Evolutionary conservation across 2,329 filamentous ascomycete genomes (phyloP).

Genomic region (Teratosphaeria gauchensis): DNA sequence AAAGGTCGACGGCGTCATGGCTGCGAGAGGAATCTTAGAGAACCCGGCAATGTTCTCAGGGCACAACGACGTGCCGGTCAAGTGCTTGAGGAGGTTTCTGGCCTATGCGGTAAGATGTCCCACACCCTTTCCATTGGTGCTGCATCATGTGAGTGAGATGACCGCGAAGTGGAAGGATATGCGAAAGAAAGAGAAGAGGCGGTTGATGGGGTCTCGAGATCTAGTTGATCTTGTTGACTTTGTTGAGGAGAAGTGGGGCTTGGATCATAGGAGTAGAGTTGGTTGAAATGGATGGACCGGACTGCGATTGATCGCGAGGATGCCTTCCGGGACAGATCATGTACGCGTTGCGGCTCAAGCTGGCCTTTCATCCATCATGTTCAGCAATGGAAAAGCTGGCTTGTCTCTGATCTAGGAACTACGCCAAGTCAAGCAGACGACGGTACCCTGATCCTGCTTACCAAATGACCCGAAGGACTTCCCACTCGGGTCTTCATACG

Average conservation of each 20-base stretch:
- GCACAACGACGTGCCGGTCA: slow-evolving; percentile 48
- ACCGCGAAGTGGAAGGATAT: slow-evolving; percentile 47
- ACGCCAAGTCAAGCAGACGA: no score
- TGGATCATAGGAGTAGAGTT: not conserved
- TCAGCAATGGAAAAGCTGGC: no score
- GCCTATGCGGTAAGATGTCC: slow-evolving; percentile 46
- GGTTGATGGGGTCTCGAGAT: slow-evolving; percentile 22
- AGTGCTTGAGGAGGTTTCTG: slow-evolving; percentile 55
- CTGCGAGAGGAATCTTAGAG: slow-evolving; percentile 56
- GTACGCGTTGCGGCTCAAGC: no score
- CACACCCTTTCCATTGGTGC: slow-evolving; percentile 52
- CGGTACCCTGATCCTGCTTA: no score
- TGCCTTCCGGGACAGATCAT: no score
- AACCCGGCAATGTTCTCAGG: slow-evolving; percentile 59
- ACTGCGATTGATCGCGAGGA: no score
- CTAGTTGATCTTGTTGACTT: slow-evolving; percentile 26
- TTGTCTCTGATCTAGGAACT: no score
- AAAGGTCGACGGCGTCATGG: slow-evolving; percentile 50
- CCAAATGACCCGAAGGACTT: no score
- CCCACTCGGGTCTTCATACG: no score
- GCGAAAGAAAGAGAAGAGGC: slow-evolving; percentile 31
- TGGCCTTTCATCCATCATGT: no score
- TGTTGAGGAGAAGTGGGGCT: slow-evolving; percentile 21
- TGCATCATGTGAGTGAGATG: slow-evolving; percentile 62
- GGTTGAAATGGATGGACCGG: not conserved